Conservation (phyloP, 768 basidiomycete species). For the Collybia sp. region DNA sequence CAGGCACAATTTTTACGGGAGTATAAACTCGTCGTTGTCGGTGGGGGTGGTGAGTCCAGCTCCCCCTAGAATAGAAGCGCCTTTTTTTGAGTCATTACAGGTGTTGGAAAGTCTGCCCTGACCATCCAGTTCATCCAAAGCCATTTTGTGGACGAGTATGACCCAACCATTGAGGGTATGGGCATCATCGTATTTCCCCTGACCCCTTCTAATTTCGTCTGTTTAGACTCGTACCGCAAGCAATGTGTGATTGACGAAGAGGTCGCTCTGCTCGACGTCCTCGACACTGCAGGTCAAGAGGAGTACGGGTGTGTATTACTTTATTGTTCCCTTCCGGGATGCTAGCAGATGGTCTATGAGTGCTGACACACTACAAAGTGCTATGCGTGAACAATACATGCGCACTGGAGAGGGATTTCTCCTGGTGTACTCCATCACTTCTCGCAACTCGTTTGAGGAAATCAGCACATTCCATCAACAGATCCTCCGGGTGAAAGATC, state of each 20-base stretch:
- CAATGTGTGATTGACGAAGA: conserved; percentile 98
- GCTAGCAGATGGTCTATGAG: background rate
- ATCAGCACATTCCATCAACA: conserved; percentile 95
- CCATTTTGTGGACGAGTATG: conserved; percentile 89
- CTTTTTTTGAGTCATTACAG: conserved; percentile 17
- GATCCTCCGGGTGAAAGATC: conserved; percentile 94
- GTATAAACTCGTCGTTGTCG: conserved; percentile 98
- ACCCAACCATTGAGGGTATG: conserved; percentile 92
- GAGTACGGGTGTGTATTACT: conserved; percentile 80
- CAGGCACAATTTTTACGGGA: conserved; percentile 91
- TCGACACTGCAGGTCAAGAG: conserved; percentile 97
- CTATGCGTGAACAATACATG: conserved; percentile 99
- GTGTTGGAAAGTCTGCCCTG: conserved; percentile 74
- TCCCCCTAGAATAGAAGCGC: conserved; percentile 2
- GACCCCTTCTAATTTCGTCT: background rate
- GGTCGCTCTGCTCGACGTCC: conserved; percentile 93
- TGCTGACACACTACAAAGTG: conserved; percentile 40
- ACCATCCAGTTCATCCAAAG: conserved; percentile 99
- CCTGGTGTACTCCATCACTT: conserved; percentile 97
- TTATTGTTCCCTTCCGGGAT: background rate
- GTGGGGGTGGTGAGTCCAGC: conserved; percentile 80
- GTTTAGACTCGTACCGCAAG: conserved; percentile 89
- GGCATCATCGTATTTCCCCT: background rate
- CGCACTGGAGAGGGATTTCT: conserved; percentile 97
- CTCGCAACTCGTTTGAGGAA: conserved; percentile 95